Percentiles rank a stretch among this genome's conserved stretches.
phyloP scores from a whole-genome alignment of 2,329 filamentous ascomycete species.

The Verticillium nubilum region DNA sequence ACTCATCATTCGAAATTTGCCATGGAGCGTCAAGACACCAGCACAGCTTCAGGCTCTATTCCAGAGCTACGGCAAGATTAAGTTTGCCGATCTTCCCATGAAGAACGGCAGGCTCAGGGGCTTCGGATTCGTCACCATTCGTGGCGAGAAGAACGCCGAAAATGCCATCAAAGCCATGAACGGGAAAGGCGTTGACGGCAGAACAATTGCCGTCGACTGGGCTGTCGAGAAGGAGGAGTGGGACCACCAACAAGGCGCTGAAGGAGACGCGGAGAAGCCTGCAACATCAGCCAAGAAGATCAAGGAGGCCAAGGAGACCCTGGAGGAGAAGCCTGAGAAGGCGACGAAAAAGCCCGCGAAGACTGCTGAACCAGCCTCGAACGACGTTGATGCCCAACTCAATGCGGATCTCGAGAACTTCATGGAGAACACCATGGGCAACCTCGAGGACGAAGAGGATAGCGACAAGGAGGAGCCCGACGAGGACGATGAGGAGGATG shows the following conservation, averaged over 20 bases:
- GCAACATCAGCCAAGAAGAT: slow-evolving; percentile 13
- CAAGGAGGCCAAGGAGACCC: slow-evolving; percentile 20
- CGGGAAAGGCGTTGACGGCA: slow-evolving; percentile 82
- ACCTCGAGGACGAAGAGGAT: slow-evolving; percentile 52
- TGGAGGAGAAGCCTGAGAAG: slow-evolving; percentile 30
- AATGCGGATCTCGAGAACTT: slow-evolving; percentile 47
- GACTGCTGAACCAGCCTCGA: slow-evolving; percentile 27
- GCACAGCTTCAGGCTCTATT: slow-evolving; percentile 79
- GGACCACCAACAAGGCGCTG: slow-evolving; percentile 53
- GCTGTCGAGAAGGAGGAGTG: slow-evolving; percentile 88
- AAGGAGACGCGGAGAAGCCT: slow-evolving; percentile 21
- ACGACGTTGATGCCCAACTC: slow-evolving; percentile 37
- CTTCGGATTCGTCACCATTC: slow-evolving; percentile 88
- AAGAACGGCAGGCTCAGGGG: slow-evolving; percentile 71
- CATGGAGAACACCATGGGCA: slow-evolving; percentile 51
- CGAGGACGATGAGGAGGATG: slow-evolving; percentile 38
- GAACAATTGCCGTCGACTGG: slow-evolving; percentile 91
- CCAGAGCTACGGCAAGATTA: slow-evolving; percentile 84
- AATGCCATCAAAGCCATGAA: slow-evolving; percentile 81
- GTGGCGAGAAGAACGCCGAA: slow-evolving; percentile 86
- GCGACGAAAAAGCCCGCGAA: slow-evolving; percentile 14
- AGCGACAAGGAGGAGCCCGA: slow-evolving; percentile 40
- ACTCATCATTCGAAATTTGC: slow-evolving; percentile 86
- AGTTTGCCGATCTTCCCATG: slow-evolving; percentile 78
- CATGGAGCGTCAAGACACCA: slow-evolving; percentile 88